Percentiles rank a stretch among this genome's conserved stretches.
Evolutionary conservation across 2,329 filamentous ascomycete species (phyloP).

Genomic region (Pseudocercospora vitis): DNA sequence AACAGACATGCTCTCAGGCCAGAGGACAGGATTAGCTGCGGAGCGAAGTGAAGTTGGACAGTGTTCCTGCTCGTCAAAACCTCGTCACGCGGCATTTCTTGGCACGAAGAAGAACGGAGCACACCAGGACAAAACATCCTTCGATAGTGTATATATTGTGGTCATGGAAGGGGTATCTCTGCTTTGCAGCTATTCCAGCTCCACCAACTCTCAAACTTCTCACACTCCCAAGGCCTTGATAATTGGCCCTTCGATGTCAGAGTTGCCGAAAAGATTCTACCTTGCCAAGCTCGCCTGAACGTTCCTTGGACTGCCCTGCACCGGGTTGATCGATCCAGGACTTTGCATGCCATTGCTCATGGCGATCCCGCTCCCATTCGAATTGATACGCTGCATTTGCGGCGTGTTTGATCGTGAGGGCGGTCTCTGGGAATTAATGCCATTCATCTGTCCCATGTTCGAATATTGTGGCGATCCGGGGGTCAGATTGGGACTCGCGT

Average conservation of each 20-base stretch:
- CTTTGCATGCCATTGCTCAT: constrained; percentile 35
- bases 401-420: constrained; percentile 36
- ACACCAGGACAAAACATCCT: too few species aligned
- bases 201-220: too few species aligned
- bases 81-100: too few species aligned
- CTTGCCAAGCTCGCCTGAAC: constrained; percentile 36
- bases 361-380: constrained; percentile 32
- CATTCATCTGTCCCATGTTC: constrained; percentile 24
- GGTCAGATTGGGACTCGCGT: constrained; percentile 35
- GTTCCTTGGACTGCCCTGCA: constrained; percentile 36
- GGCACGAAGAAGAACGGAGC: too few species aligned
- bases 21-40: too few species aligned
- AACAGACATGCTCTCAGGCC: too few species aligned
- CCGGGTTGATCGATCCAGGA: constrained; percentile 27
- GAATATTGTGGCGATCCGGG: constrained; percentile 28
- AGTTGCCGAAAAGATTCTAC: constrained; percentile 11
- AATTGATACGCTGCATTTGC: constrained; percentile 36
- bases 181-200: neutral
- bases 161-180: constrained; percentile 5
- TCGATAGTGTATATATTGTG: constrained; percentile 1
- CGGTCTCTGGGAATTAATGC: constrained; percentile 23
- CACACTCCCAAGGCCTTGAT: too few species aligned
- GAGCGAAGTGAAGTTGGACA: too few species aligned
- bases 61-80: too few species aligned
- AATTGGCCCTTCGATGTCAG: neutral